Percentiles rank a stretch among this genome's conserved stretches.
These are phyloP conservation scores for Nicotiana obtusifolia DNA, from an alignment of 257 asterid genomes.

Conservation along the genomic window DNA sequence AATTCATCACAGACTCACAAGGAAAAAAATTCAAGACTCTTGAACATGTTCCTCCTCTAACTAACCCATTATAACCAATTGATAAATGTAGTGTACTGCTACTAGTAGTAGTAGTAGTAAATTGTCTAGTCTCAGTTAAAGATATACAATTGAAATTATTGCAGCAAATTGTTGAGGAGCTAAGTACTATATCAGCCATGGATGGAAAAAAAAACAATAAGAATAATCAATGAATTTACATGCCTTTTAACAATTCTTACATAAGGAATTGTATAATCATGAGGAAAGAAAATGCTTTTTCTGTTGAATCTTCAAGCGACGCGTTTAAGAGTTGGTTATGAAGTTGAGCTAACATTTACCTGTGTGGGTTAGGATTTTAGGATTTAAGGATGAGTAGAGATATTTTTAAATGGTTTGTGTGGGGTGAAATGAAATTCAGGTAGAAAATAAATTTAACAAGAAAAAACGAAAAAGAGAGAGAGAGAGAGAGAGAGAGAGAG, in stretches of 20 bases:
- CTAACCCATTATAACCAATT: conserved; percentile 21
- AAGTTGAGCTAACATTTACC: background rate
- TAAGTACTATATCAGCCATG: conserved; percentile 50
- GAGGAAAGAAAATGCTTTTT: background rate
- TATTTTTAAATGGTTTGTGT: background rate
- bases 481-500: background rate
- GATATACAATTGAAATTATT: conserved; percentile 32
- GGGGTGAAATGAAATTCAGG: background rate
- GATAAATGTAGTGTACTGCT: conserved; percentile 11
- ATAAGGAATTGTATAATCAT: background rate
- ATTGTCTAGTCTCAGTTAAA: conserved; percentile 20
- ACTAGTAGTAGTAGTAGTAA: background rate
- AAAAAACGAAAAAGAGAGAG: background rate
- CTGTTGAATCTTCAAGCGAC: background rate
- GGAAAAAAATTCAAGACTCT: conserved; percentile 26
- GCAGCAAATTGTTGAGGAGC: conserved; percentile 43
- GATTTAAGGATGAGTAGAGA: background rate
- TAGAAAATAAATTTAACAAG: background rate
- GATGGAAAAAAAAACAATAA: conserved; percentile 7
- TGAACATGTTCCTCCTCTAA: conserved; percentile 27
- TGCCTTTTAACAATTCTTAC: background rate
- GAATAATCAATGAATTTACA: background rate
- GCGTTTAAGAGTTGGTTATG: background rate
- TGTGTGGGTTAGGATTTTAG: background rate
- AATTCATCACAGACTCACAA: background rate